Evolutionary conservation across 257 asterid genomes (phyloP).

Genomic region (Nicotiana attenuata): DNA sequence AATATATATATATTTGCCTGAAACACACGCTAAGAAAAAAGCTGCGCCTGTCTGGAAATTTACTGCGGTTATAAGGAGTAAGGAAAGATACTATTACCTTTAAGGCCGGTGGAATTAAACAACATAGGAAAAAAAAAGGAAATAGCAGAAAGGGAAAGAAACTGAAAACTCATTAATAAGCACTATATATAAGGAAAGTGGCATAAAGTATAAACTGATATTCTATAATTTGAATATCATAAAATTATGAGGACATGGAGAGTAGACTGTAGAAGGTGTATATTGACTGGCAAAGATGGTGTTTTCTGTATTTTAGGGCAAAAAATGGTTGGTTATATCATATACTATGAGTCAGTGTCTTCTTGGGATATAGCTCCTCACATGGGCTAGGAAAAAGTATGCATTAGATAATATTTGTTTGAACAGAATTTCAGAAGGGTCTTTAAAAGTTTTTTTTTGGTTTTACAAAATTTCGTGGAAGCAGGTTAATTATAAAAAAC

Average conservation of each 20-base stretch:
- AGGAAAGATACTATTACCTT: not conserved
- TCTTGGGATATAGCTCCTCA: not conserved
- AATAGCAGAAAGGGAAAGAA: not conserved
- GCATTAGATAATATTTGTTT: not conserved
- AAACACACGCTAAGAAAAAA: conserved; percentile 35
- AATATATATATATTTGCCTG: conserved; percentile 23
- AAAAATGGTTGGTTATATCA: not conserved
- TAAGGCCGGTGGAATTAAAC: not conserved
- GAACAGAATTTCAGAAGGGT: too few species aligned
- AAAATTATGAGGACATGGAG: not conserved
- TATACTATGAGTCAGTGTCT: not conserved
- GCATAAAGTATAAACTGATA: not conserved
- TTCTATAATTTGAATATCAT: not conserved
- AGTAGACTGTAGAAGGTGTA: not conserved
- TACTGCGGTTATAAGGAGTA: not conserved
- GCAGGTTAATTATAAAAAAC: too few species aligned
- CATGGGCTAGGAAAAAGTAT: not conserved
- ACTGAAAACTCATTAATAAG: not conserved
- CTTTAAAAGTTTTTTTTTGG: too few species aligned
- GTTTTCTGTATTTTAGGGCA: not conserved
- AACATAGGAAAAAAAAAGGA: not conserved
- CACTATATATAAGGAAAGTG: not conserved
- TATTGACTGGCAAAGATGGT: not conserved
- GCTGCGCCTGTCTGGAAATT: conserved; percentile 7
- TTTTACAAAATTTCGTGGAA: too few species aligned